These are phyloP conservation scores for Deakozyma indianensis DNA, from an alignment of 805 yeast species.

Conservation along the genomic window DNA sequence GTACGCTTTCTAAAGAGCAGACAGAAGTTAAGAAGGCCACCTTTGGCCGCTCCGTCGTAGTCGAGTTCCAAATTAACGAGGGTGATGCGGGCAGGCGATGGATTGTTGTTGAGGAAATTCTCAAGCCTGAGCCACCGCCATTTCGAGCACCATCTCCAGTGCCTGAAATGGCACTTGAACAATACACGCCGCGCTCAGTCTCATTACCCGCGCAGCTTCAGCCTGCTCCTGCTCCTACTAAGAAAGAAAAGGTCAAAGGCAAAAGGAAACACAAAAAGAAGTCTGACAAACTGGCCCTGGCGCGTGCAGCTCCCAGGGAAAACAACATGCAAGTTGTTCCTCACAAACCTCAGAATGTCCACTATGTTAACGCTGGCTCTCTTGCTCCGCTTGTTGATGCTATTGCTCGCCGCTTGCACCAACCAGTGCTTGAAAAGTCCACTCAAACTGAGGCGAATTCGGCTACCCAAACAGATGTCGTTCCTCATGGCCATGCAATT, in stretches of 20 bases:
- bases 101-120: constrained; percentile 18
- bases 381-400: constrained; percentile 6
- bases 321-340: neutral
- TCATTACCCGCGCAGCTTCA: neutral
- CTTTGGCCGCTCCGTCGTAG: constrained; percentile 70
- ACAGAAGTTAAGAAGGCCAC: constrained; percentile 45
- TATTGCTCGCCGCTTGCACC: constrained; percentile 5
- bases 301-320: neutral
- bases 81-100: constrained; percentile 28
- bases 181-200: neutral
- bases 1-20: constrained; percentile 62
- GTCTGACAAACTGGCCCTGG: constrained; percentile 3
- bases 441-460: neutral
- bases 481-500: neutral
- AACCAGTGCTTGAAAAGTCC: neutral
- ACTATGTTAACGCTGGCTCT: constrained; percentile 4
- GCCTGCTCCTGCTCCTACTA: neutral
- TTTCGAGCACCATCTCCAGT: neutral
- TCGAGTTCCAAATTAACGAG: constrained; percentile 67
- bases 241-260: constrained; percentile 3
- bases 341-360: constrained; percentile 1
- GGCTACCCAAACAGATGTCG: neutral
- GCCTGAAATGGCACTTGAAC: neutral
- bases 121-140: constrained; percentile 8
- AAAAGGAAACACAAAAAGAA: constrained; percentile 5